A percentile compares a stretch with the other conserved stretches of the same genome.
Conservation (phyloP, 768 basidiomycete species). For the Rhodotorula paludigena region DNA sequence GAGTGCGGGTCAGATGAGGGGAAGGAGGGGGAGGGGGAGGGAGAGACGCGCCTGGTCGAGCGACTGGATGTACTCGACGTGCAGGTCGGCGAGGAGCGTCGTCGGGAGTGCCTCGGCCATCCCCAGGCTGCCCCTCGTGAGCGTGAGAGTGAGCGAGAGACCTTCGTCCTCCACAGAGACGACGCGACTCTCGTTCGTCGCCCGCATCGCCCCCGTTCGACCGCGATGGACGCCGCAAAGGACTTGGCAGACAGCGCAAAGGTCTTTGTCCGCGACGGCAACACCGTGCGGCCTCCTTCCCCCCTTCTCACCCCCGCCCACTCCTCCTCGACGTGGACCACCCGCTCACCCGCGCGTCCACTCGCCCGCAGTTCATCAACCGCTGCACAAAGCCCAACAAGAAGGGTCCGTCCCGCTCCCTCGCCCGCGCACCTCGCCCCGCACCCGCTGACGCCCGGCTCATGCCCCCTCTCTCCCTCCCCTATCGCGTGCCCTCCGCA, state of each 20-base stretch:
- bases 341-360: background rate
- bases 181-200: background rate
- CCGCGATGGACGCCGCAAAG: constrained; percentile 52
- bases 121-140: background rate
- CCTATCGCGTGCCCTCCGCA: constrained; percentile 45
- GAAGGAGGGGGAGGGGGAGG: constrained; percentile 1
- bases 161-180: background rate
- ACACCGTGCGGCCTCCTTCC: constrained; percentile 58
- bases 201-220: constrained; percentile 46
- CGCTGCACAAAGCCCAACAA: constrained; percentile 96
- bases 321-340: background rate
- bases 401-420: constrained; percentile 61
- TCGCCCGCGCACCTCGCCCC: background rate
- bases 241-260: constrained; percentile 89
- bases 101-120: background rate
- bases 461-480: background rate
- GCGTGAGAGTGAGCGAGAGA: background rate
- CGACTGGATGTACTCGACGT: constrained; percentile 69
- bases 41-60: constrained; percentile 57
- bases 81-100: constrained; percentile 55
- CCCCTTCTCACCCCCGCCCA: background rate
- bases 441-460: background rate
- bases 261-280: constrained; percentile 86
- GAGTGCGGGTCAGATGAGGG: background rate
- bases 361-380: constrained; percentile 73